Evolutionary conservation across 1,284 basidiomycete species (phyloP), one percentile per base, ranked within the genome.

Genomic region (Melampsora larici-populina): DNA sequence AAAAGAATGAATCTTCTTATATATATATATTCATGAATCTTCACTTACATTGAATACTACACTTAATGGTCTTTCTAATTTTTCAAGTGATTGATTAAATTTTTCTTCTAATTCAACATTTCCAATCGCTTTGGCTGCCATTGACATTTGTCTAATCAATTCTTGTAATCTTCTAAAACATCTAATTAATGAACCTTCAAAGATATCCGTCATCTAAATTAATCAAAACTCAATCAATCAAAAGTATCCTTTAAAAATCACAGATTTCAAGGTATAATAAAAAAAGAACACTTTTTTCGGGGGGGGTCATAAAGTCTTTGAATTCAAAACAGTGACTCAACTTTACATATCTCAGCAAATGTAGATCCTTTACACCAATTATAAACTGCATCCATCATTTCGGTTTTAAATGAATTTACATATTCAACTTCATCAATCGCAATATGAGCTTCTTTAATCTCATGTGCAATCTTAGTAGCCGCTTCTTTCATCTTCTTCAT

Each of bases 321-420:
- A 15, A 46, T 13, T 46, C 21, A 43, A 40, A 36, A 55, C 66
- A 24, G 15, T 68, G 18, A 4, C 79, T 88, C 67, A 73, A 92
- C 93, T 89, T 97, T 97, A 88, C 92, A 94, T 79, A 97, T 94
- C 55, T 99, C 95, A 0, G 92, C 87, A 85, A 99, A 99, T 46
- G 92, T 92, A n/a, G 93, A 92, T 1, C 97, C 97, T 46, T 93
- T 90, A 85, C 96, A 99, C 97, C 97, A 99, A 81, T 94, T 91
- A 78, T 95, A 87, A 26, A 99, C 96, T 5, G 92, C 91, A 81
- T 98, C 96, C 93, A 98, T 98, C 78, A 99, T 89, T 83, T 98
- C 96, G 36, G 97, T 93, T 84, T 97, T 97, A 90, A 99, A 99
- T 21, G 90, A 91, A 78, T 90, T 87, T 1, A 99, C 93, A 83